Base-by-base conservation (phyloP, 257 asterid species). In the Pogostemon cablin region DNA sequence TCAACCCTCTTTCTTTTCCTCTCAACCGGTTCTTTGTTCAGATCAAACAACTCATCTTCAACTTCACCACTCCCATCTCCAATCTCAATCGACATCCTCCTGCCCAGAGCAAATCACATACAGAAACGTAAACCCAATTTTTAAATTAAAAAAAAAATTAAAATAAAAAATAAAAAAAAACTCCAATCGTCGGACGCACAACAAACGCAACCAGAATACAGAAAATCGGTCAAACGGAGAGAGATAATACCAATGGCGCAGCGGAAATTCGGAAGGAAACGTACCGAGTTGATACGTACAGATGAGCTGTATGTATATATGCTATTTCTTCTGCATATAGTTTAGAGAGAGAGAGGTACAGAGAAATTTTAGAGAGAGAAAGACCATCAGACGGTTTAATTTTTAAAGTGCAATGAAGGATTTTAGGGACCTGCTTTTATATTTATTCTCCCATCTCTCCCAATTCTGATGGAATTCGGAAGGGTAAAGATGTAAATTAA, bases 1-100 rank as follows among this genome's bases (percentile, higher is more conserved):
- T 81, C 81, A 34, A 4, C 67, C 85, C 85, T 83, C 58, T 81
- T 81, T 4, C 88, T 65, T 65, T 83, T 86, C 62, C 81, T 81
- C 76, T 86, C 88, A 32, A 81, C 64, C 0, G 85, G 85, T 25
- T 75, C 86, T 20, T 75, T 71, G 74, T 81, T 83, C 81, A 83
- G 86, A 86, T 86, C 91, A 81, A 86, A 65, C 85, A 75, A 68
- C 73, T 54, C 82, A 52, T 70, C 84, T 58, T 78, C 85, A 55
- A 40, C 71, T 68, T 77, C 83, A 3, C 69, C 81, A 20, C 80
- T 68, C 78, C 35, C 77, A 37, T 58, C 83, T 10, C 68, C 37
- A 79, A 75, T 76, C 78, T 47, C 59, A 7, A 68, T 47, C 71
- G 72, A 50, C 74, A 66, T 38, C 35, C 2, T 37, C 84, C 86